Percentiles rank a stretch among this genome's conserved stretches.
Evolutionary conservation across 176 grass and related monocot species (phyloP).

Genomic region (Cocos nucifera): DNA sequence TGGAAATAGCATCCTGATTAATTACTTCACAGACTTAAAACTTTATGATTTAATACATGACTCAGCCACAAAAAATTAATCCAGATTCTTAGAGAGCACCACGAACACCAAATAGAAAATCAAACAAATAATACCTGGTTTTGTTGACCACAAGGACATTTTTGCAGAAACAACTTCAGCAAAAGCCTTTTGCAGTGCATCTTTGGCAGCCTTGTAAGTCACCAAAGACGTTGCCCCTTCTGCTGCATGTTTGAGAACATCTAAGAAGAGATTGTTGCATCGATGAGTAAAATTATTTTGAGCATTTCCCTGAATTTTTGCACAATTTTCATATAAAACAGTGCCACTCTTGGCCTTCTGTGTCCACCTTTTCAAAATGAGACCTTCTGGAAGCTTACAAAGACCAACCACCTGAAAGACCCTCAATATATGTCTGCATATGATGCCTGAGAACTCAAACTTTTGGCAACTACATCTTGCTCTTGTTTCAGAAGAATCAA

Average conservation of each 20-base stretch:
- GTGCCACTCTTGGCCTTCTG: constrained; percentile 46
- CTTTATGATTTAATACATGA: too few relatives aligned
- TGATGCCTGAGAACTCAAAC: constrained; percentile 73
- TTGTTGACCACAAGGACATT: not conserved
- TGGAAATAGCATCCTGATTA: too few relatives aligned
- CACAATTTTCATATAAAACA: constrained; percentile 37
- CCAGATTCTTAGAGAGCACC: too few relatives aligned
- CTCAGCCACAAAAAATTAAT: too few relatives aligned
- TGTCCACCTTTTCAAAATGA: constrained; percentile 77
- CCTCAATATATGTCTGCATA: constrained; percentile 85
- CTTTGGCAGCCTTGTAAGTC: constrained; percentile 66
- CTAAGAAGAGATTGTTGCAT: constrained; percentile 53
- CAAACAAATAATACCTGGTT: too few relatives aligned
- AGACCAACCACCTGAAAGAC: constrained; percentile 68
- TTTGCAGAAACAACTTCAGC: constrained; percentile 54
- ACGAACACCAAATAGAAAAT: too few relatives aligned
- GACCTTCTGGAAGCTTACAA: constrained; percentile 47
- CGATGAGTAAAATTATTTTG: constrained; percentile 34
- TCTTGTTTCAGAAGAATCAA: constrained; percentile 56
- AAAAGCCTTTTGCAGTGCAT: constrained; percentile 73
- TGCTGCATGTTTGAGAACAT: constrained; percentile 71
- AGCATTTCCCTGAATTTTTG: constrained; percentile 25
- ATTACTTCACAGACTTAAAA: too few relatives aligned
- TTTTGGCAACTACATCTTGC: constrained; percentile 78
- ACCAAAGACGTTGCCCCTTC: constrained; percentile 43